phyloP scores from a whole-genome alignment of 345 rosid genomes.

The Brassica nigra region DNA sequence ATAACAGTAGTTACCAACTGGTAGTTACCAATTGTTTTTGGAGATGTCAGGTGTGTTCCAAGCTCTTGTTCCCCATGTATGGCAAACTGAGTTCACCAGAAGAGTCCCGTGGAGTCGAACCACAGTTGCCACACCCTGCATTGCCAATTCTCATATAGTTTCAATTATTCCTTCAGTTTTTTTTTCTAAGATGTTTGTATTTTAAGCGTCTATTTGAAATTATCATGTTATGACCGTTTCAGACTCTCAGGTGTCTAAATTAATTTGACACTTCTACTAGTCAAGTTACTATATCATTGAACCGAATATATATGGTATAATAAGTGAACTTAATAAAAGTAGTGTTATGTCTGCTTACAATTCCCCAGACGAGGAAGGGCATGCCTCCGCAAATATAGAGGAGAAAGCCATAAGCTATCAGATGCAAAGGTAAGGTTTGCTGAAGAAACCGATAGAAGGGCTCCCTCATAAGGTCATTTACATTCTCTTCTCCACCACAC shows the following conservation, averaged over 20 bases:
- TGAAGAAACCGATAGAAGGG: conserved; percentile 63
- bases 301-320: neutral
- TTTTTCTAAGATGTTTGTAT: no score
- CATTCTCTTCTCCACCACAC: conserved; percentile 74
- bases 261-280: neutral
- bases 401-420: conserved; percentile 48
- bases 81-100: conserved; percentile 71
- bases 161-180: neutral
- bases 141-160: neutral
- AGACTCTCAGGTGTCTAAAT: neutral
- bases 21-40: conserved; percentile 61
- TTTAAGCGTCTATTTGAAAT: no score
- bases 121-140: conserved; percentile 61
- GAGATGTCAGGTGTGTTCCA: conserved; percentile 78
- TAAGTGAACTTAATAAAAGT: neutral
- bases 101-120: conserved; percentile 63
- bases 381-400: conserved; percentile 60
- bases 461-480: conserved; percentile 66
- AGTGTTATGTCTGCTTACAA: conserved; percentile 48
- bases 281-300: neutral
- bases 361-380: conserved; percentile 81
- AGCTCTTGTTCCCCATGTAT: conserved; percentile 75
- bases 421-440: conserved; percentile 53
- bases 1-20: neutral
- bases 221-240: neutral